These are phyloP conservation scores for Gymnopus androsaceus DNA, from an alignment of 1,284 basidiomycete species.

Conservation along the genomic window DNA sequence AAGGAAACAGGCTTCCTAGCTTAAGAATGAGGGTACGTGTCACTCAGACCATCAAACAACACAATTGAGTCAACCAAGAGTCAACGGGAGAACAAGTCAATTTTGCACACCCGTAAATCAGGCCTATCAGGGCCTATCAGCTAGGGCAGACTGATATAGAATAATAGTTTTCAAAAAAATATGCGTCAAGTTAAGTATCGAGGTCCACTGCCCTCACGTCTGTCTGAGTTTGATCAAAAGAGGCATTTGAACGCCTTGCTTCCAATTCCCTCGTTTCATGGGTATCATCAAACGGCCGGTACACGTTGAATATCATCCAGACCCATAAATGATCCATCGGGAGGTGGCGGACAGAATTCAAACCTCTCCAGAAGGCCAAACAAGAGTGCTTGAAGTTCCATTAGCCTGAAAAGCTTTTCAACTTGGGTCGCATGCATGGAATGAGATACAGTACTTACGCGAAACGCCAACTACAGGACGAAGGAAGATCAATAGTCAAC, in stretches of 20 bases:
- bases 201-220: not conserved
- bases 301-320: constrained; percentile 23
- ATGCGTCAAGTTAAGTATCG: not conserved
- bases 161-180: not conserved
- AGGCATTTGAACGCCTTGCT: constrained; percentile 4
- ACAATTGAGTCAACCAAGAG: no score
- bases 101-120: no score
- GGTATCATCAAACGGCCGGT: constrained; percentile 26
- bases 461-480: not conserved
- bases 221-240: not conserved
- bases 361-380: constrained; percentile 26
- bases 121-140: no score
- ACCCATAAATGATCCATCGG: constrained; percentile 6
- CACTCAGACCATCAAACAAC: no score
- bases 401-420: not conserved
- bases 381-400: constrained; percentile 21
- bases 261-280: constrained; percentile 14
- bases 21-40: no score
- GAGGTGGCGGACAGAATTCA: constrained; percentile 22
- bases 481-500: not conserved
- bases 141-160: no score
- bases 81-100: no score
- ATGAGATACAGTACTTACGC: not conserved
- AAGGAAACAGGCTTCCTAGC: no score
- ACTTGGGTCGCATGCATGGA: not conserved